Evolutionary conservation across 192 early-diverging fungal genomes (phyloP), one percentile per base, ranked within the genome.

Genomic region (Rhizophlyctis rosea): DNA sequence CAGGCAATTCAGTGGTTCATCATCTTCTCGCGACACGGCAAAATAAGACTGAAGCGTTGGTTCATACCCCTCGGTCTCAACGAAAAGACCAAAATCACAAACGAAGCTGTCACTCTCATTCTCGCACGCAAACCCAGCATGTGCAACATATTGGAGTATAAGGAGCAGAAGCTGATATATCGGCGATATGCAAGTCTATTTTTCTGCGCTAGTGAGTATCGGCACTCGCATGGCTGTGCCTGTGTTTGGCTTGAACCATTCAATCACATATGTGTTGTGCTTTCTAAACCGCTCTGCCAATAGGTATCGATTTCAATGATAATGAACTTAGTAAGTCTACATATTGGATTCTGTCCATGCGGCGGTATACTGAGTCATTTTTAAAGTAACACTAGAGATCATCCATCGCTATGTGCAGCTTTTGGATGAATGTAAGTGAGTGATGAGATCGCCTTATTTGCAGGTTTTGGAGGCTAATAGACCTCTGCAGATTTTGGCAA

Each of bases 1-100:
- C n/a, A n/a, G n/a, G n/a, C n/a, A n/a, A n/a, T n/a, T n/a, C n/a
- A 44, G 9, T 44, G 39, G 39, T 44, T 44, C 39, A 44, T 44
- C 7, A 44, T 44, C 39, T 44, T 44, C 39, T 44, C 39, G 39
- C 39, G 39, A 7, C 39, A 44, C 18, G 39, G 39, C 9, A 44
- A 44, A 44, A 44, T 44, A 13, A 7, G 39, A 18, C 18, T 44
- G 18, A 44, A 44, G 39, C 39, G 39, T 44, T 44, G 39, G 39
- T 44, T 44, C 39, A 44, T 18, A 44, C 39, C 39, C 39, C 7
- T 44, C 9, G 18, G 39, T 44, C 9, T 18, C 39, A 44, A 44
- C 18, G 39, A 44, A 7, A 44, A 44, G 39, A 7, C 18, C 7
- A 44, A 44, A 44, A 7, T 44, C 39, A 44, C 39, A 44, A 44